Percentiles rank a stretch among this genome's conserved stretches.
phyloP scores from a whole-genome alignment of 2,329 filamentous ascomycete genomes.

The Ramularia endophylla region DNA sequence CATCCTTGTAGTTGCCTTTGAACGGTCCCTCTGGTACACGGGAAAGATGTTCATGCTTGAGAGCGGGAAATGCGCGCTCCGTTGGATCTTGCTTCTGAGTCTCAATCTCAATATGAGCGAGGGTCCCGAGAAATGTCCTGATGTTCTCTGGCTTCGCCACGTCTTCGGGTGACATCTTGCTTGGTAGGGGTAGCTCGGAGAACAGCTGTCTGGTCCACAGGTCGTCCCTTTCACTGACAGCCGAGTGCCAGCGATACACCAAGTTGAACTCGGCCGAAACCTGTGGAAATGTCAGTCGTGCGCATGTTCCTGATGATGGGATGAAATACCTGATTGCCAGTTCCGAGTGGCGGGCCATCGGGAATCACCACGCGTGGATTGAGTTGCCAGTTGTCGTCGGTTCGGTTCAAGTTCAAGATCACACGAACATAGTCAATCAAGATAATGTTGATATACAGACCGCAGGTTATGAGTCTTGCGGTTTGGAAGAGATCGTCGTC shows the following conservation, averaged over 20 bases:
- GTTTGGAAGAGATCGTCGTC: conserved; percentile 49
- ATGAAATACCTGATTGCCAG: conserved; percentile 50
- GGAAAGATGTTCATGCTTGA: conserved; percentile 27
- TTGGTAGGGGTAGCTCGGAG: conserved; percentile 26
- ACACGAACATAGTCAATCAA: conserved; percentile 50
- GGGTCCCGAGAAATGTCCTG: conserved; percentile 25
- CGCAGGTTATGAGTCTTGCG: conserved; percentile 47
- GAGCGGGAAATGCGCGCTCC: conserved; percentile 29
- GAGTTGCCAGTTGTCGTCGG: conserved; percentile 40
- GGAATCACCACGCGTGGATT: conserved; percentile 37
- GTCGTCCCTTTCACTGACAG: conserved; percentile 41
- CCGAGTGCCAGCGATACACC: conserved; percentile 47
- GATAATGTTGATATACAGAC: conserved; percentile 50
- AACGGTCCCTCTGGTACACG: conserved; percentile 27
- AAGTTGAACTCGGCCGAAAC: conserved; percentile 44
- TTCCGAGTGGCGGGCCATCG: conserved; percentile 35
- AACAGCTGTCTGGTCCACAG: conserved; percentile 40
- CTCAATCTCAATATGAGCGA: conserved; percentile 24
- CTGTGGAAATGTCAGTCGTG: not conserved
- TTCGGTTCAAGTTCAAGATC: conserved; percentile 44
- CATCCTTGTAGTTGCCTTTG: conserved; percentile 52
- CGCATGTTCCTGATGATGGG: too few species aligned
- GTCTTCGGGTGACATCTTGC: conserved; percentile 16
- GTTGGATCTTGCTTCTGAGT: conserved; percentile 26
- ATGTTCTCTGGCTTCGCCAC: conserved; percentile 23